Percentiles rank a stretch among this genome's conserved stretches.
These are phyloP conservation scores for Osmanthus fragrans DNA, from an alignment of 257 asterid species.

Conservation along the genomic window DNA sequence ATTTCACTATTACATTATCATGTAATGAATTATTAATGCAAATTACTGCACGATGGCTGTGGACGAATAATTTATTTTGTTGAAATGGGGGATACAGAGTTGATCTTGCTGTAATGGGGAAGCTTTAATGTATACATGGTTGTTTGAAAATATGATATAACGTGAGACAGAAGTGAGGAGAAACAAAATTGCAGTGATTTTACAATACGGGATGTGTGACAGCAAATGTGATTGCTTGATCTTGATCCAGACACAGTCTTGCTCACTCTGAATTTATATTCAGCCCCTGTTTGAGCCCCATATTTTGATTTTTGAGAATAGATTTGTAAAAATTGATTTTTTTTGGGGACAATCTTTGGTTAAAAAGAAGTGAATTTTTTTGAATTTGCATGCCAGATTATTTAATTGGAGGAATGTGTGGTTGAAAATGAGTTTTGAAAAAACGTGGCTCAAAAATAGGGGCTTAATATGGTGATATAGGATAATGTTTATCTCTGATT, in stretches of 20 bases:
- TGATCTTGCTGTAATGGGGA: not conserved
- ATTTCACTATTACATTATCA: not conserved
- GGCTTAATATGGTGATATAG: not conserved
- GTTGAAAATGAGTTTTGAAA: not conserved
- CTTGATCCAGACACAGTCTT: not conserved
- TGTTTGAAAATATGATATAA: not conserved
- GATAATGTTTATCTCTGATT: not conserved
- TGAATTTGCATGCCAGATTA: too few relatives aligned
- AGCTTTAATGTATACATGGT: not conserved
- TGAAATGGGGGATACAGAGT: not conserved
- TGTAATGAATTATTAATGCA: not conserved
- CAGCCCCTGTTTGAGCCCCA: too few relatives aligned
- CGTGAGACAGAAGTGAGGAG: not conserved
- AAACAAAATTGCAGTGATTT: not conserved
- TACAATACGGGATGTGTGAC: not conserved
- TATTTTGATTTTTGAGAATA: too few relatives aligned
- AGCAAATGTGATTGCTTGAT: conserved; percentile 17
- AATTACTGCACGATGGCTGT: not conserved
- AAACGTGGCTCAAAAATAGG: too few relatives aligned
- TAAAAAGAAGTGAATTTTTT: too few relatives aligned
- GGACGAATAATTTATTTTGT: conserved; percentile 4
- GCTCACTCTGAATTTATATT: not conserved
- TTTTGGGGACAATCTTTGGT: too few relatives aligned
- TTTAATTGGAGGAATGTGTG: too few relatives aligned
- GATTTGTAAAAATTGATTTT: too few relatives aligned